Evolutionary conservation across 352 stramenopile species (phyloP), one percentile per base, ranked within the genome.

Genomic region (Globisporangium cystogenes): DNA sequence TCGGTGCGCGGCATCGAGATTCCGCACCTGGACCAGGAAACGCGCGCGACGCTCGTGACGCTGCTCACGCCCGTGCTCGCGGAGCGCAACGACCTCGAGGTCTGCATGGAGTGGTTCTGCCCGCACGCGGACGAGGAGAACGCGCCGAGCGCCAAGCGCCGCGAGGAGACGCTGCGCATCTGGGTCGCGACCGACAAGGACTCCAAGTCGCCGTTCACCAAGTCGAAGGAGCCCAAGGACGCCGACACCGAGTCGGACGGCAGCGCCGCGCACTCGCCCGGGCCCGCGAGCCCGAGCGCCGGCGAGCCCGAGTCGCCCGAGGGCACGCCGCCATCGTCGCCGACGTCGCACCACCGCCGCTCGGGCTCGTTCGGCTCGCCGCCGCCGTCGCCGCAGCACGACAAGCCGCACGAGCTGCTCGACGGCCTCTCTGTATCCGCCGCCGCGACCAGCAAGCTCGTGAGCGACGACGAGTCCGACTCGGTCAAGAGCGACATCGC

Each of bases 21-120:
- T 50, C 85, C 85, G 42, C 71, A 91, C 56, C 56, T 93, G 15
- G 82, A 90, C 45, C 27, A 63, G 0, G 81, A 89, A 40, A 88
- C 80, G n/a, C 82, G 82, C 36, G 67, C 65, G 36, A 86, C 72
- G 23, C 70, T 95, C 21, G 82, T 89, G 36, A 62, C 84, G 60
- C 60, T 92, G 54, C 66, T 93, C 29, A 95, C 80, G n/a, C 84
- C 84, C 7, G 77, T 90, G 49, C 64, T 93, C 0, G 79, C 84
- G 11, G 78, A 95, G 54, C 84, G 82, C 45, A 88, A 71, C 14
- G 84, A 95, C 57, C 55, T 95, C 0, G 82, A 92, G 58, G 79
- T 95, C 26, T 92, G 78, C 60, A 91, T 95, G 80, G 84, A 95
- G 51, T 93, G 84, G 84, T 93, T 95, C 62, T 84, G 73, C 18